These are phyloP conservation scores for Rhizoclosmatium globosum DNA, from an alignment of 192 early-diverging fungal genomes.

Conservation along the genomic window DNA sequence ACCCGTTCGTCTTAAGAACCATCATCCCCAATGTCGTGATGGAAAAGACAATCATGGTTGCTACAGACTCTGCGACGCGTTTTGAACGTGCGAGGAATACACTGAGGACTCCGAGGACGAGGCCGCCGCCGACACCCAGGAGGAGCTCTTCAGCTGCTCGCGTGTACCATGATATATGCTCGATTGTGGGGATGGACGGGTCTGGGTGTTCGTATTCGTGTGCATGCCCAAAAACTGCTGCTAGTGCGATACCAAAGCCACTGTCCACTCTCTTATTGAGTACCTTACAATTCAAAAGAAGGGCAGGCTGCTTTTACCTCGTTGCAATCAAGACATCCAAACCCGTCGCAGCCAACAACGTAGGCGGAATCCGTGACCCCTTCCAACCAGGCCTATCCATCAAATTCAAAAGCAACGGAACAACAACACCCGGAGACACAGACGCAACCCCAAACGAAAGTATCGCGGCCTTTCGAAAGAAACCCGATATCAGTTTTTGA, in stretches of 20 bases:
- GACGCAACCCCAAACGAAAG: conserved; percentile 49
- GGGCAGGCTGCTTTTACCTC: background rate
- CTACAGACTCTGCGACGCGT: conserved; percentile 22
- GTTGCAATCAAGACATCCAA: conserved; percentile 45
- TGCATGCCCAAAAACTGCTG: conserved; percentile 45
- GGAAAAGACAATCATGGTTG: conserved; percentile 29
- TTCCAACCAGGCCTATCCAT: conserved; percentile 40
- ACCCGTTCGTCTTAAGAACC: conserved; percentile 42
- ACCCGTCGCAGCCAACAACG: conserved; percentile 42
- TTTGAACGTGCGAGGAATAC: conserved; percentile 20
- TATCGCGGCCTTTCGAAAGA: conserved; percentile 70
- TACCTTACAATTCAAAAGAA: no score
- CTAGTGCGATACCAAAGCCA: conserved; percentile 48
- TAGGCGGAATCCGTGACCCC: conserved; percentile 41
- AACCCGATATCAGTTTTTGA: background rate
- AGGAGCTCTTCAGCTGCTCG: conserved; percentile 44
- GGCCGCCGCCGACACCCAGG: conserved; percentile 42
- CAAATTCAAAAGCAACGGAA: conserved; percentile 45
- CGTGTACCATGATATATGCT: conserved; percentile 39
- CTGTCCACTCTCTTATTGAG: conserved; percentile 11
- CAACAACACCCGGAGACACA: conserved; percentile 51
- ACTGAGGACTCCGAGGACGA: conserved; percentile 30
- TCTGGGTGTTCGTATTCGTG: conserved; percentile 29
- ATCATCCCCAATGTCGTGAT: conserved; percentile 37
- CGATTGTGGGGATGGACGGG: background rate